phyloP scores from a whole-genome alignment of 768 basidiomycete genomes.

The Panaeolus papilionaceus region DNA sequence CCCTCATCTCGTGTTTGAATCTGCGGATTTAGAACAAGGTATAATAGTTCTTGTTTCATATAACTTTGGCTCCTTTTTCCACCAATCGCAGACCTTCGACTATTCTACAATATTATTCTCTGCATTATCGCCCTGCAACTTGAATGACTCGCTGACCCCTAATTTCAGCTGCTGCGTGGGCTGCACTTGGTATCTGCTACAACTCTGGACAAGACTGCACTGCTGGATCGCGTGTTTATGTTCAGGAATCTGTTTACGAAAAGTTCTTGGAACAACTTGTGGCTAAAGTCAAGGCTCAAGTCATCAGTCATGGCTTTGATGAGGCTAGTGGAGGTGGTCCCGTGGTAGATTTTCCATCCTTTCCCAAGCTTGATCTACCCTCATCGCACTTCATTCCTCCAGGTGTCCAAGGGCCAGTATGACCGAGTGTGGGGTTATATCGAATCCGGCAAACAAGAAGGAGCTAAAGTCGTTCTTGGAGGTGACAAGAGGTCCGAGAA shows the following conservation, averaged over 20 bases:
- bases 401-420: slow-evolving; percentile 87
- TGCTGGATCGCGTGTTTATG: slow-evolving; percentile 89
- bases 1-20: slow-evolving; percentile 88
- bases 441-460: slow-evolving; percentile 82
- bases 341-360: slow-evolving; percentile 57
- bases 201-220: slow-evolving; percentile 95
- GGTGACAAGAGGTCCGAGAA: slow-evolving; percentile 77
- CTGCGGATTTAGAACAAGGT: slow-evolving; percentile 91
- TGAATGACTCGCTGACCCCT: background rate
- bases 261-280: slow-evolving; percentile 75
- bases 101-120: slow-evolving; percentile 1
- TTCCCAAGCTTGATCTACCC: slow-evolving; percentile 13
- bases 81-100: slow-evolving; percentile 13
- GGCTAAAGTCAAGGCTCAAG: slow-evolving; percentile 67
- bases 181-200: slow-evolving; percentile 84
- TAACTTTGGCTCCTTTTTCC: slow-evolving; percentile 4
- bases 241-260: slow-evolving; percentile 88
- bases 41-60: slow-evolving; percentile 23
- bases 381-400: slow-evolving; percentile 17
- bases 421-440: slow-evolving; percentile 91
- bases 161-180: slow-evolving; percentile 78
- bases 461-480: slow-evolving; percentile 81
- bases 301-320: slow-evolving; percentile 85
- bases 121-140: slow-evolving; percentile 7
- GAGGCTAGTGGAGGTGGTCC: slow-evolving; percentile 81